Conservation (phyloP, 139 green algal species). For the Pedinophyceae sp. region DNA sequence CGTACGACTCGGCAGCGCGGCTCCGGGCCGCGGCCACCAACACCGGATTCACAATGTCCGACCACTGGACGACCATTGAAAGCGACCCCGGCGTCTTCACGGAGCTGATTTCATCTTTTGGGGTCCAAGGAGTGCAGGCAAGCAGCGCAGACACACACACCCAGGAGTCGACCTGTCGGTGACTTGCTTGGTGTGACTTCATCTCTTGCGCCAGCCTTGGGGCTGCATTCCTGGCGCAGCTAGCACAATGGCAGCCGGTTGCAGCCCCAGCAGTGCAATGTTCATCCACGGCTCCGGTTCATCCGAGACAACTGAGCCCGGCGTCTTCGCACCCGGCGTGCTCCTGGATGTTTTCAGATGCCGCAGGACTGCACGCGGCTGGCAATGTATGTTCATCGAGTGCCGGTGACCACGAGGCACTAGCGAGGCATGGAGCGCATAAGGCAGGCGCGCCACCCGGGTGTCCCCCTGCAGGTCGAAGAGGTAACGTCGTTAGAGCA, state of each 20-base stretch:
- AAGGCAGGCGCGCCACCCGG: background rate
- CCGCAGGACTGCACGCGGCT: background rate
- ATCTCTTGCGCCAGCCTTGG: no score
- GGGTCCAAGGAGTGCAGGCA: constrained; percentile 72
- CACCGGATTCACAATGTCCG: no score
- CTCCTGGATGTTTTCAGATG: no score
- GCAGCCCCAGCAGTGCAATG: background rate
- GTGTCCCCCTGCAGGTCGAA: constrained; percentile 40
- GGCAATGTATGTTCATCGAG: no score
- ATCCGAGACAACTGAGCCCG: no score
- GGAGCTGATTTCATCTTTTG: constrained; percentile 78
- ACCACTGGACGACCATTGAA: constrained; percentile 70
- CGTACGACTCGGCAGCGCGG: no score
- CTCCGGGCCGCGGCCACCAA: no score
- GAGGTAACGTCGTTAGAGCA: constrained; percentile 76
- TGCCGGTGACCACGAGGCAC: background rate
- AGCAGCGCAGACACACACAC: background rate
- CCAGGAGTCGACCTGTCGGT: background rate
- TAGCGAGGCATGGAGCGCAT: background rate
- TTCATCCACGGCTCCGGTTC: background rate
- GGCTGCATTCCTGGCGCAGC: background rate
- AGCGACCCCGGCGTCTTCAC: constrained; percentile 85
- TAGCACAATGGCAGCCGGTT: background rate
- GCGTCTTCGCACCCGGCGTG: no score
- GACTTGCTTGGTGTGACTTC: background rate